Base-by-base conservation (phyloP, 305 asterid genomes). In the Solanum hybrid region DNA sequence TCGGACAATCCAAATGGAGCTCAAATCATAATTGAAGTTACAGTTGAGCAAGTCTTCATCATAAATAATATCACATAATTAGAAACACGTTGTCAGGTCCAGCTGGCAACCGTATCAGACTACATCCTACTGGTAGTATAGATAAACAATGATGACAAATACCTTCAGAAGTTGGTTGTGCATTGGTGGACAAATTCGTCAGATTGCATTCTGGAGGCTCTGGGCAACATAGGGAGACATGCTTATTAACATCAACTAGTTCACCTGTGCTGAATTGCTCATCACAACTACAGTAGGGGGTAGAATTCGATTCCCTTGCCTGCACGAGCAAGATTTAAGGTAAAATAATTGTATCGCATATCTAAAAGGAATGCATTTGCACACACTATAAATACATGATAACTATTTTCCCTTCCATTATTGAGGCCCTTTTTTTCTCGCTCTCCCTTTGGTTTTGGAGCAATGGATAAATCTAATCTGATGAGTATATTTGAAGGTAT, bases 211-310 rank as follows among this genome's bases (percentile, higher is more conserved):
- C 31, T 85, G 92, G 90, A 90, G 94, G 92, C 34, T 90, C 42
- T 78, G 89, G 87, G 42, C 78, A 81, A 75, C 32, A 26, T 77
- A 78, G 92, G 66, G 90, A 80, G 87, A 75, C 94, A 26, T 85
- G 93, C 86, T 91, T 94, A 87, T 89, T 86, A 15, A 84, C 89
- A 88, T 89, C 81, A 76, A 76, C 26, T 76, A 7, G 81, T 76
- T 76, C 90, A 71, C 85, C 90, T 76, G 93, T 90, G 86, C 93
- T 92, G 88, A 95, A 95, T 86, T 92, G 90, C 88, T 96, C 99
- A 60, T 93, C 90, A 86, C 96, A 96, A 72, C 94, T 97, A 88
- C 93, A 94, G 92, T 94, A 96, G 91, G 91, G 90, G 73, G 95
- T 94, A 78, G 94, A 87, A 88, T 93, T 98, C 27, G 94, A 92